Conservation (phyloP, 176 grass and related monocot species). For the Phoenix roebelenii region DNA sequence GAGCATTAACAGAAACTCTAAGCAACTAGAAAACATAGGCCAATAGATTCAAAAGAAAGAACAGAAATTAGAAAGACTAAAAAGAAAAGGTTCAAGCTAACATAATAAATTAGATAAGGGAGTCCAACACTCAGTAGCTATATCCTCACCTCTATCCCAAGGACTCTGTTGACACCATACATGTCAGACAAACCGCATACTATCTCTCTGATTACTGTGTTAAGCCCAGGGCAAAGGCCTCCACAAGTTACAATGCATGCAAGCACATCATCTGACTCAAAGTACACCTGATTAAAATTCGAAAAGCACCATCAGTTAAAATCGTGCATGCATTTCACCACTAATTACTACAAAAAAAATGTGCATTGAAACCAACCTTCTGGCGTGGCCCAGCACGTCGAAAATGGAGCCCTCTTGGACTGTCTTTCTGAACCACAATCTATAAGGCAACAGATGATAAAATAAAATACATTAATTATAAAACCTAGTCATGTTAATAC, state of each 20-base stretch:
- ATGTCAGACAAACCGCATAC: conserved; percentile 18
- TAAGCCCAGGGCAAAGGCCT: conserved; percentile 19
- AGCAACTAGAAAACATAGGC: too few species aligned
- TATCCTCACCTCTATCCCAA: conserved; percentile 15
- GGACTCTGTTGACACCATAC: conserved; percentile 11
- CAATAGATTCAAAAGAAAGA: too few species aligned
- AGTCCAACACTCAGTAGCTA: conserved; percentile 8
- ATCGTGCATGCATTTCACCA: background rate
- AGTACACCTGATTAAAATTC: conserved; percentile 10
- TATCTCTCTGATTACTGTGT: conserved; percentile 18
- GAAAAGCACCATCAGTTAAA: background rate
- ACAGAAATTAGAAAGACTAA: too few species aligned
- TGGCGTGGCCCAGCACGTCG: conserved; percentile 13
- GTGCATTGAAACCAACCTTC: background rate
- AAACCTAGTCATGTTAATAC: too few species aligned
- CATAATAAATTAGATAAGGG: too few species aligned
- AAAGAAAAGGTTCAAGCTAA: too few species aligned
- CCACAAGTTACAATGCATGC: conserved; percentile 23
- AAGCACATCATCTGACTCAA: conserved; percentile 19
- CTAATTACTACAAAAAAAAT: background rate
- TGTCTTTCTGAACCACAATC: conserved; percentile 16
- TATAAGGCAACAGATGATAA: background rate
- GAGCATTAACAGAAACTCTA: too few species aligned
- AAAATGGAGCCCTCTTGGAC: conserved; percentile 14
- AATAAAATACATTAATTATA: background rate